phyloP scores from a whole-genome alignment of 2,329 filamentous ascomycete species.

The Calonectria pseudoreteaudii region DNA sequence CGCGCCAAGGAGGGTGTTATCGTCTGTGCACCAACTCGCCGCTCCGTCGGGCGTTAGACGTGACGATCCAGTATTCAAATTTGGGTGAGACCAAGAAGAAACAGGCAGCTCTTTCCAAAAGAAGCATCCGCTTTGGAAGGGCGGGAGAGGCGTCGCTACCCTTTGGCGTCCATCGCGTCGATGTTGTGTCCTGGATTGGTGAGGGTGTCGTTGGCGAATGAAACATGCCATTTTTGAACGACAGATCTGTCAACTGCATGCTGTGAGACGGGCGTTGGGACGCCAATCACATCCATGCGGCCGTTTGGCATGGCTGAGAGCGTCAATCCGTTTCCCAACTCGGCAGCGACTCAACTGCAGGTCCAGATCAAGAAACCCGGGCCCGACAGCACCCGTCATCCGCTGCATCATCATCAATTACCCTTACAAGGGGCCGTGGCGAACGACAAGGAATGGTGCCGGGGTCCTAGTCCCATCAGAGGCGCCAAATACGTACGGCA shows the following conservation, averaged over 20 bases:
- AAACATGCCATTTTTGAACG: slow-evolving; percentile 17
- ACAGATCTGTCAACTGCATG: slow-evolving; percentile 18
- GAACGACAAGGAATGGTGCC: slow-evolving; percentile 16
- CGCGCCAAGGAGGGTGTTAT: slow-evolving; percentile 27
- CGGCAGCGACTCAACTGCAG: slow-evolving; percentile 22
- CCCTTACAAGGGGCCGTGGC: slow-evolving; percentile 20
- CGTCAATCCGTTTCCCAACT: slow-evolving; percentile 22
- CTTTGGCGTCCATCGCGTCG: slow-evolving; percentile 4
- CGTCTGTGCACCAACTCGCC: slow-evolving; percentile 35
- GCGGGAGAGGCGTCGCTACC: slow-evolving; percentile 12
- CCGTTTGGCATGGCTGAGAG: slow-evolving; percentile 10
- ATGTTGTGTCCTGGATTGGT: not conserved
- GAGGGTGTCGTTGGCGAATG: slow-evolving; percentile 4
- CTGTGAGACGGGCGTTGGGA: slow-evolving; percentile 11
- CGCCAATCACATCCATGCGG: slow-evolving; percentile 16
- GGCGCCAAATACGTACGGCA: slow-evolving; percentile 12
- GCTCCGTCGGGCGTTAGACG: slow-evolving; percentile 38
- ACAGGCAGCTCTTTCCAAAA: not conserved
- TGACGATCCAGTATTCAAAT: slow-evolving; percentile 20
- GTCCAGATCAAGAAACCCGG: slow-evolving; percentile 36
- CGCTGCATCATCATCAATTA: slow-evolving; percentile 33
- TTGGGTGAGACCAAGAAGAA: not conserved
- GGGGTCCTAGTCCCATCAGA: slow-evolving; percentile 15
- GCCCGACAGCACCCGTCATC: slow-evolving; percentile 42
- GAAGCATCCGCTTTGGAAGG: not conserved